Conservation (phyloP, 1,284 basidiomycete species). For the Tetrapyrgos nigripes region DNA sequence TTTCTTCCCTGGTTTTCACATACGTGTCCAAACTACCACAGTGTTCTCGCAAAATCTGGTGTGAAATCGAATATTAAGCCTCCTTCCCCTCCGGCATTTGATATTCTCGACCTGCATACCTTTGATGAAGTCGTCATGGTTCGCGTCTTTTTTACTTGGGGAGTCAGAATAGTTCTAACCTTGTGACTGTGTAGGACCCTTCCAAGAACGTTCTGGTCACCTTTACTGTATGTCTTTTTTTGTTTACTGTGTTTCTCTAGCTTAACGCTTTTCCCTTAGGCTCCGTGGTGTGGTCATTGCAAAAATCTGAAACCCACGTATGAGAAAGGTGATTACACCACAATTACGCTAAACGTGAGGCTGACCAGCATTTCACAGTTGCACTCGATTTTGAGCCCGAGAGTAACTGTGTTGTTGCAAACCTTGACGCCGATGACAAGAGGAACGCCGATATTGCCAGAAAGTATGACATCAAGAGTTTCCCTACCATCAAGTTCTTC, state of each 20-base stretch:
- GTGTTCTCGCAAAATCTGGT: conserved; percentile 78
- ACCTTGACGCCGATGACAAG: conserved; percentile 89
- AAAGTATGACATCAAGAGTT: conserved; percentile 77
- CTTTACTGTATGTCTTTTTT: too few relatives aligned
- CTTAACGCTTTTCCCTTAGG: conserved; percentile 40
- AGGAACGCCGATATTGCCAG: conserved; percentile 79
- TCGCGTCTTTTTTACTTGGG: conserved; percentile 33
- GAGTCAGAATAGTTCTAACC: too few relatives aligned
- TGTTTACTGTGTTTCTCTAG: not conserved
- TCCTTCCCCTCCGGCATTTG: conserved; percentile 78
- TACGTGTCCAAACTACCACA: conserved; percentile 33
- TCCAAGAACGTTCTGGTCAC: conserved; percentile 89
- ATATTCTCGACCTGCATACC: conserved; percentile 72
- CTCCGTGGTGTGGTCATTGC: conserved; percentile 90
- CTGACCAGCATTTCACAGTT: conserved; percentile 46
- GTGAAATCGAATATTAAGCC: conserved; percentile 88
- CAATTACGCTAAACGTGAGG: not conserved
- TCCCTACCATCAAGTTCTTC: conserved; percentile 97
- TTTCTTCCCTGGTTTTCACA: not conserved
- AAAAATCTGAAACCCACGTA: conserved; percentile 88
- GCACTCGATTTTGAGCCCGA: conserved; percentile 84
- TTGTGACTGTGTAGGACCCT: conserved; percentile 70
- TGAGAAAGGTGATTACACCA: conserved; percentile 59
- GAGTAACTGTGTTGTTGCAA: conserved; percentile 84
- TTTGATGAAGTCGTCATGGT: conserved; percentile 82